phyloP scores from a whole-genome alignment of 495 filamentous ascomycete species.

The Durotheca rogersii region DNA sequence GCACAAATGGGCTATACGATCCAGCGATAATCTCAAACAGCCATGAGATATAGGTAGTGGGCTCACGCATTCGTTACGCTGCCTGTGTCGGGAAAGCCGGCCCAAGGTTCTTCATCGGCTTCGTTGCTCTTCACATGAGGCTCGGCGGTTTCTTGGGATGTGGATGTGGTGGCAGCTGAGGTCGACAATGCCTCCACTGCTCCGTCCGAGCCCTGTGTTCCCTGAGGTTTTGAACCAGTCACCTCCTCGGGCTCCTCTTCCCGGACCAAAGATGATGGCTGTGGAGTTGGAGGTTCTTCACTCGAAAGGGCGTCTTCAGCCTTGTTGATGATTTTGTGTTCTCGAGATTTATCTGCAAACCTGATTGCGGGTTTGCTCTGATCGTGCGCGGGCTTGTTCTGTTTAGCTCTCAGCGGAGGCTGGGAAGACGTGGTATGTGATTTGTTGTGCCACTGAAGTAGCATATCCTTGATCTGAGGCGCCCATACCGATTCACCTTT shows the following conservation, averaged over 20 bases:
- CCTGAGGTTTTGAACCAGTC: not conserved
- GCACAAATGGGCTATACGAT: too few species aligned
- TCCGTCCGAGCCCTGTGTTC: not conserved
- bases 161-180: not conserved
- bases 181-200: not conserved
- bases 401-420: constrained; percentile 17
- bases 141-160: constrained; percentile 3
- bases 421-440: constrained; percentile 4
- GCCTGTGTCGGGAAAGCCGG: constrained; percentile 11
- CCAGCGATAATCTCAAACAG: not conserved
- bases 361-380: not conserved
- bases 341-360: not conserved
- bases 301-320: not conserved
- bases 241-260: constrained; percentile 1
- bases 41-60: too few species aligned
- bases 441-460: constrained; percentile 57
- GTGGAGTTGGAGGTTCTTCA: constrained; percentile 3
- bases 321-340: not conserved
- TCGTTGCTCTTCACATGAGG: constrained; percentile 1
- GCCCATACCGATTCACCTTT: constrained; percentile 82
- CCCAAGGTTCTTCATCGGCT: constrained; percentile 14
- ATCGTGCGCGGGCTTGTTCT: constrained; percentile 1
- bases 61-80: not conserved
- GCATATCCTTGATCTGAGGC: constrained; percentile 65
- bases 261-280: constrained; percentile 8